phyloP scores from a whole-genome alignment of 345 rosid species.

The Aurinia saxatilis region DNA sequence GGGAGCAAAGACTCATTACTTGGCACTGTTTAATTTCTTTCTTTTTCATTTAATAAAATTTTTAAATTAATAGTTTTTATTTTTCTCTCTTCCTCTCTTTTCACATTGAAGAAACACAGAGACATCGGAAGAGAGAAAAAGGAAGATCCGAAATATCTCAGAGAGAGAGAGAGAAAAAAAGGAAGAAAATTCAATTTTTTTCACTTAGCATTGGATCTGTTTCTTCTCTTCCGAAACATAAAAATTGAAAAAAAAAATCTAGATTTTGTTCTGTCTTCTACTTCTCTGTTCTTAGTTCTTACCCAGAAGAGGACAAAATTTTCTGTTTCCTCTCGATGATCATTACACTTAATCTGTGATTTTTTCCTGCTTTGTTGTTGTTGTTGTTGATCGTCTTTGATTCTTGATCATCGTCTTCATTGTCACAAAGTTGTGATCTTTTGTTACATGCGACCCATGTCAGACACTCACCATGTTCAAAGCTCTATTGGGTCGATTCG shows the following conservation, averaged over 20 bases:
- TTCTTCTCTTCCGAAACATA: background rate
- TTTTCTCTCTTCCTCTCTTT: background rate
- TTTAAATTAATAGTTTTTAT: background rate
- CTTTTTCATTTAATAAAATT: background rate
- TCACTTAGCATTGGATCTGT: slow-evolving; percentile 23
- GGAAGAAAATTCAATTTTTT: slow-evolving; percentile 17
- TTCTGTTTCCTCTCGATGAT: background rate
- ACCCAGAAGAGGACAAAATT: background rate
- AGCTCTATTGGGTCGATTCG: slow-evolving; percentile 46
- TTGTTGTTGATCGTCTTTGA: background rate
- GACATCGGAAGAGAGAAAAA: slow-evolving; percentile 21
- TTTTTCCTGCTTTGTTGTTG: background rate
- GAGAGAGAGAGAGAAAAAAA: background rate
- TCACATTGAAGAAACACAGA: slow-evolving; percentile 26
- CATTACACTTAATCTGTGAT: background rate
- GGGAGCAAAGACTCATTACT: slow-evolving; percentile 20
- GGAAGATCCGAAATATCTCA: slow-evolving; percentile 16
- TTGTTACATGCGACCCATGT: slow-evolving; percentile 42
- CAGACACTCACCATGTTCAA: slow-evolving; percentile 53
- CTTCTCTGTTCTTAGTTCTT: background rate
- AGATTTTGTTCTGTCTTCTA: background rate
- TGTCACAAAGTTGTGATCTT: background rate
- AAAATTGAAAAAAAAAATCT: background rate
- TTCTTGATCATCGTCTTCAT: slow-evolving; percentile 20
- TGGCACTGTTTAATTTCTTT: slow-evolving; percentile 9